Percentiles rank a stretch among this genome's conserved stretches.
Conservation (phyloP, 2,329 filamentous ascomycete genomes). For the Triangularia verruculosa region DNA sequence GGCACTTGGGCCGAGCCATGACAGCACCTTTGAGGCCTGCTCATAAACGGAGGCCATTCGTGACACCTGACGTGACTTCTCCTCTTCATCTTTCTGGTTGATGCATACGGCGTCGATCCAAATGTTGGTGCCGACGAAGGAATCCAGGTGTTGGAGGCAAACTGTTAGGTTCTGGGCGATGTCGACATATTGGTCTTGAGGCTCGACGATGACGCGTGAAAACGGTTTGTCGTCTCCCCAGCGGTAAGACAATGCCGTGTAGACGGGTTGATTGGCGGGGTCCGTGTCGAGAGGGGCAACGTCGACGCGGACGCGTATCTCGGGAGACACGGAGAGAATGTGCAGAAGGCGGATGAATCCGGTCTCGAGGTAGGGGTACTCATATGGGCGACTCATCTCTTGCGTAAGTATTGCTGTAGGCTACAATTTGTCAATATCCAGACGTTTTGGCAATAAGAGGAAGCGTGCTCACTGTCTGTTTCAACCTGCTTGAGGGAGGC, state of each 20-base stretch:
- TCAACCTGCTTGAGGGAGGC: too few species aligned
- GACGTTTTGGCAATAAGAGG: too few species aligned
- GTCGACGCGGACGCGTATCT: background rate
- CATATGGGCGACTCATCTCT: background rate
- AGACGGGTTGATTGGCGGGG: background rate
- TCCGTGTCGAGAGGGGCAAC: background rate
- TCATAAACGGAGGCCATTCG: background rate
- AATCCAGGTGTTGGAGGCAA: background rate
- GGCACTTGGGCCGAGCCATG: background rate
- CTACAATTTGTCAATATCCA: background rate
- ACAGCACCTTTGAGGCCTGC: background rate
- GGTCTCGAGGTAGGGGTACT: background rate
- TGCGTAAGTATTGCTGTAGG: background rate
- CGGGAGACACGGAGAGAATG: background rate
- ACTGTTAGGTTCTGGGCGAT: background rate
- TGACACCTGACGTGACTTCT: background rate
- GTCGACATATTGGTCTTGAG: background rate
- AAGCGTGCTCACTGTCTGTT: too few species aligned
- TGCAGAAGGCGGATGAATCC: background rate
- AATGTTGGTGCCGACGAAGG: background rate
- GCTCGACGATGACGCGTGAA: background rate
- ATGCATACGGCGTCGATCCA: background rate
- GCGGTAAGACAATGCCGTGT: background rate
- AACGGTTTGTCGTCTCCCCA: background rate
- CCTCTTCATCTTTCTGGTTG: background rate